Conservation (phyloP, 208 protist species). For the Naegleria fowleri region DNA sequence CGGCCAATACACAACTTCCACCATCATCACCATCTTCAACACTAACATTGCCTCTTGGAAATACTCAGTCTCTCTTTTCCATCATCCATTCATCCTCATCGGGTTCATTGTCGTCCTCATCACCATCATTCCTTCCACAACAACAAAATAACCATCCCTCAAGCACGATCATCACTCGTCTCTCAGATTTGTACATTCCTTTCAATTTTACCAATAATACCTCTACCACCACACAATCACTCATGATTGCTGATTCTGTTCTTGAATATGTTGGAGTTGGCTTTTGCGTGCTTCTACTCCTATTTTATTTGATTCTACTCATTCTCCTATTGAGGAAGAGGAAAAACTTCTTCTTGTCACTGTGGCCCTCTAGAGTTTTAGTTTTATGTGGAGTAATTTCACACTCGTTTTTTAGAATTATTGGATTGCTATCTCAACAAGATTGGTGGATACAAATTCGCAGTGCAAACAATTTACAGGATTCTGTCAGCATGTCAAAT, state of each 20-base stretch:
- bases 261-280: neutral
- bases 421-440: neutral
- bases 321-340: neutral
- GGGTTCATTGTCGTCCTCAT: no score
- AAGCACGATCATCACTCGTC: neutral
- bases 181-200: neutral
- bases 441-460: neutral
- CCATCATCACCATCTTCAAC: no score
- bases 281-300: neutral
- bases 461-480: neutral
- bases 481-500: neutral
- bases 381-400: neutral
- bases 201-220: neutral
- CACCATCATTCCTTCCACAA: neutral
- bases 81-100: neutral
- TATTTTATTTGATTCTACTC: neutral
- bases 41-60: no score
- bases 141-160: neutral
- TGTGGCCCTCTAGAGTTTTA: neutral
- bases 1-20: no score
- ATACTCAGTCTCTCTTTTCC: no score
- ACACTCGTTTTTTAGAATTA: neutral
- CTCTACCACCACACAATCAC: neutral
- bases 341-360: neutral
- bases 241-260: neutral